Percentiles rank a stretch among this genome's conserved stretches.
phyloP scores from a whole-genome alignment of 2,329 filamentous ascomycete genomes.

The Neofusicoccum kwambonambiense region DNA sequence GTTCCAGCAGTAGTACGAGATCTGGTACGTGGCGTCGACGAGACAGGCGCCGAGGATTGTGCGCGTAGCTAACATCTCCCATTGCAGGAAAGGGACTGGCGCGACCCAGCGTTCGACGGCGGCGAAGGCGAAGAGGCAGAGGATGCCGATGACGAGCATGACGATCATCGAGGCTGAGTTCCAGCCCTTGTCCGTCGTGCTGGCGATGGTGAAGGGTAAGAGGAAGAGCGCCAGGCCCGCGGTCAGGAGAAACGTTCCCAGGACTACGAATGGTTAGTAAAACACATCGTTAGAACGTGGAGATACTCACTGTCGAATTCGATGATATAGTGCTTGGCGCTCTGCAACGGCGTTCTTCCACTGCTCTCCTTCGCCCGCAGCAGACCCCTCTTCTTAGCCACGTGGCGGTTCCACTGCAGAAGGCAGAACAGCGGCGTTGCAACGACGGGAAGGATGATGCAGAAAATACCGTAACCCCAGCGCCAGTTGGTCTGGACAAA shows the following conservation, averaged over 20 bases:
- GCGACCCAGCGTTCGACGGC: conserved; percentile 42
- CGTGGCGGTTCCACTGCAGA: not conserved
- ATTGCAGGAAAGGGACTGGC: conserved; percentile 43
- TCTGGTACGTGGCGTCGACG: conserved; percentile 36
- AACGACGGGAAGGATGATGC: conserved; percentile 62
- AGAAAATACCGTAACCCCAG: conserved; percentile 68
- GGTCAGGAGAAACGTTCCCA: conserved; percentile 62
- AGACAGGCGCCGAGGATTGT: conserved; percentile 54
- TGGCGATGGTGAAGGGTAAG: conserved; percentile 57
- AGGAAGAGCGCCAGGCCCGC: conserved; percentile 63
- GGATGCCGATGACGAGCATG: conserved; percentile 40
- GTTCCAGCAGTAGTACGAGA: conserved; percentile 33
- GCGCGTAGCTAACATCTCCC: conserved; percentile 47
- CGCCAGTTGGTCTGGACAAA: conserved; percentile 61
- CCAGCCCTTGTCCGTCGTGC: conserved; percentile 31
- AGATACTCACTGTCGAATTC: conserved; percentile 56
- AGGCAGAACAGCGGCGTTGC: conserved; percentile 37
- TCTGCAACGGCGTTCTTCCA: conserved; percentile 49
- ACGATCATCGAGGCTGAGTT: conserved; percentile 40
- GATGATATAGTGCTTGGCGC: conserved; percentile 53
- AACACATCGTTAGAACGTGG: too few species aligned
- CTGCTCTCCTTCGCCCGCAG: conserved; percentile 40
- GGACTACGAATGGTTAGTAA: conserved; percentile 53
- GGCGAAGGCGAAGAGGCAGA: conserved; percentile 38
- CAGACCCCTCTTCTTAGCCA: conserved; percentile 48